Base-by-base conservation (phyloP, 169 alveolate species). In the Plasmodium gonderi region DNA sequence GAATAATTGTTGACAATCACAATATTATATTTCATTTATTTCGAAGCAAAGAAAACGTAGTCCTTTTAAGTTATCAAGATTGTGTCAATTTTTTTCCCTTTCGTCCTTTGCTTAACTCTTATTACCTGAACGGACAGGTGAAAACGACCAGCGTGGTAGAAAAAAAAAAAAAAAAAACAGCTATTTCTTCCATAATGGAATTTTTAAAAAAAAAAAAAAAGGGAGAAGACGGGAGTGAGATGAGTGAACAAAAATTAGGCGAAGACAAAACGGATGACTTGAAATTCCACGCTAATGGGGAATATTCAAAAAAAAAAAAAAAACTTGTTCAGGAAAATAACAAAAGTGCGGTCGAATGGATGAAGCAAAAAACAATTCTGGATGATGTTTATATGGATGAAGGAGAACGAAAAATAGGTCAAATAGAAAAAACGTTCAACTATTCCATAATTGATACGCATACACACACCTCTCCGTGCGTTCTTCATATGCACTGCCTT, bases 401-500 rank as follows among this genome's bases (percentile, higher is more conserved):
- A 5, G 51, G 51, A 12, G 20, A 6, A 33, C 51, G 92, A 64
- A 83, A 83, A 74, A 83, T 83, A 36, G 81, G 92, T 17, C 85
- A 83, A 76, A 83, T 83, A 20, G 92, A 69, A 83, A 83, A 83
- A 49, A 83, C 92, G 29, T 83, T 83, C 64, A 83, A 83, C 29
- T 83, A 83, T 54, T 83, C 92, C 9, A 72, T 83, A 23, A 45
- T 83, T 83, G 92, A 83, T 40, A 69, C 79, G 54, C 47, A 83
- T 5, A 83, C 92, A 31, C 83, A 69, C 64, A 69, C 92, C 20
- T 83, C 92, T 0, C 92, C 92, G 23, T 83, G 92, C n/a, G 44
- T 83, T 26, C 92, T 83, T 60, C 92, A 83, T 60, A 83, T 83
- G 51, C 92, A 83, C 75, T 83, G 92, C 42, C 75, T 83, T 9